Evolutionary conservation across 495 filamentous ascomycete genomes (phyloP).

Genomic region (Aspergillus leporis): DNA sequence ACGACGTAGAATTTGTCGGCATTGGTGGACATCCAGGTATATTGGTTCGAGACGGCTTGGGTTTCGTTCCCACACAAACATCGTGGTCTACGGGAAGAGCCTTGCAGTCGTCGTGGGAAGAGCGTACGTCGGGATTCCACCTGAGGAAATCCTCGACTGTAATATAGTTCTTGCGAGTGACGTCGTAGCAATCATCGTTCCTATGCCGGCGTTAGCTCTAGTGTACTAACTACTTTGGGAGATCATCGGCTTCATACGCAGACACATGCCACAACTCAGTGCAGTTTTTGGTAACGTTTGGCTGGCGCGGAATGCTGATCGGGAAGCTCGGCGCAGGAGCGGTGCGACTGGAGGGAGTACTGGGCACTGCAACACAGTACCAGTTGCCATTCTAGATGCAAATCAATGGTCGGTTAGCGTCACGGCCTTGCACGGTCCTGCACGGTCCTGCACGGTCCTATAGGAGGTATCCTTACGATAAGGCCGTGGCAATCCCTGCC

Average conservation of each 20-base stretch:
- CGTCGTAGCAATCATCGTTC: neutral
- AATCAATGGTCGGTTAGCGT: no score
- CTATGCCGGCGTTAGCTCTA: neutral
- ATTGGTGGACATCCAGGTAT: neutral
- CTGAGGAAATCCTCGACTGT: neutral
- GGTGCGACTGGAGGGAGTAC: conserved; percentile 11
- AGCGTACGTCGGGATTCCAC: neutral
- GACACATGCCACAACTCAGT: conserved; percentile 4
- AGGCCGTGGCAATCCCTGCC: conserved; percentile 17
- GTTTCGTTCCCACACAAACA: neutral
- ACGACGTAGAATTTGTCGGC: neutral
- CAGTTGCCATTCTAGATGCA: conserved; percentile 5
- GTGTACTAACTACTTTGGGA: neutral
- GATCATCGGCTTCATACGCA: neutral
- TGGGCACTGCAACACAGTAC: conserved; percentile 13
- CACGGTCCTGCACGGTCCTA: no score
- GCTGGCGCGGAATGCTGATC: conserved; percentile 1
- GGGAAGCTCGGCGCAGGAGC: conserved; percentile 1
- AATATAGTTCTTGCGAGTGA: neutral
- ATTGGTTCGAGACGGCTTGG: neutral
- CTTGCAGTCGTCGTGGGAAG: neutral
- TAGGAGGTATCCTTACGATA: conserved; percentile 4
- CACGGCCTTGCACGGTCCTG: no score
- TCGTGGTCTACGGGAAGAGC: neutral
- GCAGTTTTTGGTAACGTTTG: conserved; percentile 9